phyloP scores from a whole-genome alignment of 1,139 yeast species.

The Kazachstania sp. region DNA sequence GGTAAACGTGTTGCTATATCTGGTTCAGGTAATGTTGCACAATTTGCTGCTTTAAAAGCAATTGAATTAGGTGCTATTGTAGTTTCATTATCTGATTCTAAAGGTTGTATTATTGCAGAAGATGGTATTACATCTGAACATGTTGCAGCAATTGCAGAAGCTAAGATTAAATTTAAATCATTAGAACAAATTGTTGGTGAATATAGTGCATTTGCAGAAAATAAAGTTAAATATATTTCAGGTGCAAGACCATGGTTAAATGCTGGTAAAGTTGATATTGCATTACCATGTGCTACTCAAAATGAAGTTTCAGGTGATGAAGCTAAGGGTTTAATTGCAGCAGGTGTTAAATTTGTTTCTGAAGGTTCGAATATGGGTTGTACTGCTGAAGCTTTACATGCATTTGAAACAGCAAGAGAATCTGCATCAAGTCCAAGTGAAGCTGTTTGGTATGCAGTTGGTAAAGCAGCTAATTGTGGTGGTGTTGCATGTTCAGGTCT shows the following conservation, averaged over 20 bases:
- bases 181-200: slow-evolving; percentile 60
- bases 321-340: slow-evolving; percentile 86
- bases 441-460: slow-evolving; percentile 96
- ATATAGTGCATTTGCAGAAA: slow-evolving; percentile 49
- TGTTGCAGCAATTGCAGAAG: slow-evolving; percentile 64
- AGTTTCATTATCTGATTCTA: slow-evolving; percentile 88
- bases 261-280: slow-evolving; percentile 89
- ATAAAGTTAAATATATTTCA: slow-evolving; percentile 64
- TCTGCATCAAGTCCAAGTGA: slow-evolving; percentile 35
- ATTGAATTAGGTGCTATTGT: slow-evolving; percentile 95
- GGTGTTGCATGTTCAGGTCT: slow-evolving; percentile 98
- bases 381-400: slow-evolving; percentile 91
- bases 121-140: slow-evolving; percentile 78
- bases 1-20: slow-evolving; percentile 95
- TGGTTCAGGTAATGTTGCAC: slow-evolving; percentile 99
- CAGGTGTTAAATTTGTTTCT: slow-evolving; percentile 89
- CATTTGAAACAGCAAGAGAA: slow-evolving; percentile 80
- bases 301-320: slow-evolving; percentile 96
- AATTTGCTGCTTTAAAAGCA: slow-evolving; percentile 95
- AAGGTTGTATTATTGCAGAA: slow-evolving; percentile 74
- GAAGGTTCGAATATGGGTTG: slow-evolving; percentile 99
- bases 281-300: slow-evolving; percentile 97
- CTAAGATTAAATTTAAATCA: slow-evolving; percentile 74
- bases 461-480: slow-evolving; percentile 99
- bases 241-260: slow-evolving; percentile 97